phyloP scores from a whole-genome alignment of 2,329 filamentous ascomycete genomes.

The Sarocladiaceae sp. region DNA sequence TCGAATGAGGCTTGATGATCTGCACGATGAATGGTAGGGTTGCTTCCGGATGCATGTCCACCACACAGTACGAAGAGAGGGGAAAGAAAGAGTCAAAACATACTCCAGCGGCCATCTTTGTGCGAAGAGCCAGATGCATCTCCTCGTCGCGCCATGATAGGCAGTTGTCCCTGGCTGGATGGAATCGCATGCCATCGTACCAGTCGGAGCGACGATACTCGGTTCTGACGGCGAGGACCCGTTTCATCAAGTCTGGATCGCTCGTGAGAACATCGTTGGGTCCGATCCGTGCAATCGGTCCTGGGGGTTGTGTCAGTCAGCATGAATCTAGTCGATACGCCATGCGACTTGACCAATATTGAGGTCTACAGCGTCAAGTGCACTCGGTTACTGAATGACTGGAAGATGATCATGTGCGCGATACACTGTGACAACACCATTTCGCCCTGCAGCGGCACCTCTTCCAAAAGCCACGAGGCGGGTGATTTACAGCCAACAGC shows the following conservation, averaged over 20 bases:
- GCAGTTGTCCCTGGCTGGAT: slow-evolving; percentile 48
- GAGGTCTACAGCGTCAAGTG: too few relatives aligned
- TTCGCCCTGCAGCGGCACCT: too few relatives aligned
- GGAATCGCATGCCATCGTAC: slow-evolving; percentile 44
- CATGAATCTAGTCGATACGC: too few relatives aligned
- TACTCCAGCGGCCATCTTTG: slow-evolving; percentile 38
- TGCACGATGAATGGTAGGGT: not conserved
- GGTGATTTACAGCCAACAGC: too few relatives aligned
- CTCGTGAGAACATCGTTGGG: slow-evolving; percentile 34
- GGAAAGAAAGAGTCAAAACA: slow-evolving; percentile 13
- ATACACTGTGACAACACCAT: too few relatives aligned
- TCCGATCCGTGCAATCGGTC: slow-evolving; percentile 33
- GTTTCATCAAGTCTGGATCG: slow-evolving; percentile 32
- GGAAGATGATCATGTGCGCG: too few relatives aligned
- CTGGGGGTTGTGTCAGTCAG: slow-evolving; percentile 14
- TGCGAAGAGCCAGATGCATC: slow-evolving; percentile 31
- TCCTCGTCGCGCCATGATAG: slow-evolving; percentile 40
- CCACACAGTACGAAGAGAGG: not conserved
- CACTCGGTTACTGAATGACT: too few relatives aligned
- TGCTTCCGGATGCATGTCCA: not conserved
- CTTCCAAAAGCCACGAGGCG: too few relatives aligned
- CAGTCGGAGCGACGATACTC: slow-evolving; percentile 32
- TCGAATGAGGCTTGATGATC: not conserved
- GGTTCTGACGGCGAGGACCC: slow-evolving; percentile 30
- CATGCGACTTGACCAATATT: too few relatives aligned